These are phyloP conservation scores for Oryza rufipogon DNA, from an alignment of 176 grass and related monocot species.

Conservation along the genomic window DNA sequence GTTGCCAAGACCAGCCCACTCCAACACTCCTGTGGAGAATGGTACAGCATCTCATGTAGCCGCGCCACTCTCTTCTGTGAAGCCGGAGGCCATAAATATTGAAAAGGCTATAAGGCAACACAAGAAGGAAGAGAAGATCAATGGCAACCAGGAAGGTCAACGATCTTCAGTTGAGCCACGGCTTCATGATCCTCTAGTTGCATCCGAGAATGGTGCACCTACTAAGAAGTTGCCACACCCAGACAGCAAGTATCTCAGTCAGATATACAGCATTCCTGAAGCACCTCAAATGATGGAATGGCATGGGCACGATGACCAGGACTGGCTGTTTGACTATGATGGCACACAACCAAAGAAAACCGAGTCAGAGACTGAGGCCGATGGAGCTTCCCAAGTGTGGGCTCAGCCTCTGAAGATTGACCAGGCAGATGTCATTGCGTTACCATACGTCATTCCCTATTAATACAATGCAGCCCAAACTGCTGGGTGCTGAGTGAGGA, in stretches of 20 bases:
- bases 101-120: slow-evolving; percentile 51
- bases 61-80: slow-evolving; percentile 54
- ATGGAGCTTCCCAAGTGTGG: slow-evolving; percentile 54
- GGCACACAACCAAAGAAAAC: slow-evolving; percentile 37
- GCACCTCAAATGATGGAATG: slow-evolving; percentile 58
- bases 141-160: slow-evolving; percentile 55
- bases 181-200: slow-evolving; percentile 28
- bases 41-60: slow-evolving; percentile 71
- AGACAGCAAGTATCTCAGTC: slow-evolving; percentile 59
- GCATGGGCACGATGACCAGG: slow-evolving; percentile 46
- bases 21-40: slow-evolving; percentile 65
- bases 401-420: slow-evolving; percentile 53
- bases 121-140: slow-evolving; percentile 60
- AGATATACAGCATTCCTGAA: slow-evolving; percentile 72
- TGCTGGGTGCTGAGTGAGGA: slow-evolving; percentile 10
- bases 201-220: slow-evolving; percentile 35
- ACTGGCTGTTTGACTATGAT: slow-evolving; percentile 48
- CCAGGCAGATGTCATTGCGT: slow-evolving; percentile 48
- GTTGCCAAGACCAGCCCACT: slow-evolving; percentile 54
- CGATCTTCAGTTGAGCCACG: slow-evolving; percentile 34
- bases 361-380: slow-evolving; percentile 17
- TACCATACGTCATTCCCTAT: slow-evolving; percentile 64
- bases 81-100: slow-evolving; percentile 47
- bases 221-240: slow-evolving; percentile 52
- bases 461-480: slow-evolving; percentile 20